Conservation (phyloP, 2,329 filamentous ascomycete species). For the Calonectria hawksworthii region DNA sequence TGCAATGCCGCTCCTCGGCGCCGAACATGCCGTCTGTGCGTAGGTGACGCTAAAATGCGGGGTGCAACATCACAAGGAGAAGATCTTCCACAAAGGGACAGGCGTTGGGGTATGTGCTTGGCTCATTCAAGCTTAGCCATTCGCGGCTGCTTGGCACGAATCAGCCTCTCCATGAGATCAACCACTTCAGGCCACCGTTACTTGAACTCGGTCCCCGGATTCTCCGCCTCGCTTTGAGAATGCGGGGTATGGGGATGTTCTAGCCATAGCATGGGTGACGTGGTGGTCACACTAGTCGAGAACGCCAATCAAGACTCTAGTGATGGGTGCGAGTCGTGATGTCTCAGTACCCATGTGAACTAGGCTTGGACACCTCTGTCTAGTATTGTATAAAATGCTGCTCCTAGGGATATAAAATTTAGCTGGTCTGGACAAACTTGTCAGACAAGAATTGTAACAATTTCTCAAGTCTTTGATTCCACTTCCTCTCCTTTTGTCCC, state of each 20-base stretch:
- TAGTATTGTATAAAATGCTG: neutral
- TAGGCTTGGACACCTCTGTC: neutral
- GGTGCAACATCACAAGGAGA: neutral
- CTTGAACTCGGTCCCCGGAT: neutral
- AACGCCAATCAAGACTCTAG: neutral
- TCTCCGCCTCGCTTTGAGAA: neutral
- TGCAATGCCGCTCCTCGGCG: constrained; percentile 23
- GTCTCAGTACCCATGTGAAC: neutral
- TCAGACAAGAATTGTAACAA: neutral
- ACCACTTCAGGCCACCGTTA: neutral
- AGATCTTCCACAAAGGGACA: neutral
- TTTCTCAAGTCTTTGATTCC: too few species aligned
- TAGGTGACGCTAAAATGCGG: constrained; percentile 10
- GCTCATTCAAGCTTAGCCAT: neutral
- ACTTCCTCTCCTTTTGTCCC: neutral
- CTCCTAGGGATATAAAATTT: neutral
- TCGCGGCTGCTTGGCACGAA: neutral
- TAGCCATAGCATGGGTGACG: neutral
- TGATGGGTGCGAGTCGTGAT: neutral
- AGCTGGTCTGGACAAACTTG: neutral
- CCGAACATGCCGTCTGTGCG: neutral
- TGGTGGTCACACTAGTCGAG: neutral
- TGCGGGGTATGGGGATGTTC: neutral
- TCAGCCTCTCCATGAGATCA: neutral
- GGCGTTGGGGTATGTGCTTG: neutral